Base-by-base conservation (phyloP, 2,329 filamentous ascomycete genomes). In the Ramularia endophylla region DNA sequence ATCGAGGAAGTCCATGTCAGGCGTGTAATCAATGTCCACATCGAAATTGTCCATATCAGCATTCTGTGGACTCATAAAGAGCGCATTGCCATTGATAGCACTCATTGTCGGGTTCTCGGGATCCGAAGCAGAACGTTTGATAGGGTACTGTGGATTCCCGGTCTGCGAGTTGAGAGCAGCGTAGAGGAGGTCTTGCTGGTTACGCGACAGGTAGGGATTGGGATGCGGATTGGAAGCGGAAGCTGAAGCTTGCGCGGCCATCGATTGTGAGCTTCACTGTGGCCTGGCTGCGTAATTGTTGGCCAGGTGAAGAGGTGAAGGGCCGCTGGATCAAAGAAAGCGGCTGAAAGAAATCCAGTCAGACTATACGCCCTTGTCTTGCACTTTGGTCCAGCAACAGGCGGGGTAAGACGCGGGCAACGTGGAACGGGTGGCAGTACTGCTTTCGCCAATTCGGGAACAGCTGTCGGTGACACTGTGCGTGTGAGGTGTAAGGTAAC, bases 1-100 rank as follows among this genome's bases (percentile, higher is more conserved):
- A 44, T 89, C 86, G 43, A 87, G 80, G 34, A 88, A 92, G 59
- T 95, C 87, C 43, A 94, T 73, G 58, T 82, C 89, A 0, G 89
- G 87, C 50, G 84, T 92, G 47, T 56, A 58, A 31, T 60, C 58
- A 20, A 34, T 18, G 11, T 25, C 22, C 38, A 54, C 47, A 13
- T 53, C 53, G 40, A 55, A 53, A 27, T 46, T 49, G 39, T 59
- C 54, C 33, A 60, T 38, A 9, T 47, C 45, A 17, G 48, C 55
- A 25, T 53, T 41, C 20, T 53, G 52, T 36, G 56, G 56, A 47
- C 55, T 58, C 46, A 56, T 52, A 44, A 52, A 60, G 40, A 59
- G 51, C 20, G 39, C 43, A 38, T 41, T 40, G 15, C 34, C 40
- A 39, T 46, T 44, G 43, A 43, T 43, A 33, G 25, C 46, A 43